Evolutionary conservation across 495 filamentous ascomycete genomes (phyloP).

Genomic region (Sphaerosporella brunnea): DNA sequence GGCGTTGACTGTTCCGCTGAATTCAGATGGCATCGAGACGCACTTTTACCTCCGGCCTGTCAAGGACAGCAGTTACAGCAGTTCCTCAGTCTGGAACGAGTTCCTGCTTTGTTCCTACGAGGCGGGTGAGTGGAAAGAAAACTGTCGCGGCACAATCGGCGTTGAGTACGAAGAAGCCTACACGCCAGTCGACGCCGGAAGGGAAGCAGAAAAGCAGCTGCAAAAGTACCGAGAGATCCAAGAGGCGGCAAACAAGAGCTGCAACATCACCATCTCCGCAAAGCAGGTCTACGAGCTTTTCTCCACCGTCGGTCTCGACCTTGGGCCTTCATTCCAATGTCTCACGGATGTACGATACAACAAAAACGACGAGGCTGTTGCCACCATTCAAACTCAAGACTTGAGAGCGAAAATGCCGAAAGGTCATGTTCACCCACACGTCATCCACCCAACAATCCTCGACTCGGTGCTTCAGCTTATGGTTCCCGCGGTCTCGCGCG

Average conservation of each 20-base stretch:
- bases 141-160: not conserved
- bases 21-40: not conserved
- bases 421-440: not conserved
- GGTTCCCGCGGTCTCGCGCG: not conserved
- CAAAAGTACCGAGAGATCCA: not conserved
- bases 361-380: not conserved
- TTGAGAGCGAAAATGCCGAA: not conserved
- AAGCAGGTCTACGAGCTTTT: constrained; percentile 2
- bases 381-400: not conserved
- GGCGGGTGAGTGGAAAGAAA: constrained; percentile 1
- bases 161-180: not conserved
- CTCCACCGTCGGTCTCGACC: constrained; percentile 9
- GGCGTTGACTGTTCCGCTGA: constrained; percentile 1
- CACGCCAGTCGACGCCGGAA: not conserved
- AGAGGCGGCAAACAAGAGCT: not conserved
- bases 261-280: constrained; percentile 2
- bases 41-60: not conserved
- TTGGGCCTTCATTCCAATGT: constrained; percentile 12
- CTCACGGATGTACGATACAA: not conserved
- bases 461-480: not conserved
- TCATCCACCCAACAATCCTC: not conserved
- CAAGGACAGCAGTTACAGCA: not conserved
- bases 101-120: not conserved
- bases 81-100: not conserved
- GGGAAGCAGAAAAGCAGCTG: not conserved